phyloP scores from a whole-genome alignment of 768 basidiomycete species.

The Amanita muscaria region DNA sequence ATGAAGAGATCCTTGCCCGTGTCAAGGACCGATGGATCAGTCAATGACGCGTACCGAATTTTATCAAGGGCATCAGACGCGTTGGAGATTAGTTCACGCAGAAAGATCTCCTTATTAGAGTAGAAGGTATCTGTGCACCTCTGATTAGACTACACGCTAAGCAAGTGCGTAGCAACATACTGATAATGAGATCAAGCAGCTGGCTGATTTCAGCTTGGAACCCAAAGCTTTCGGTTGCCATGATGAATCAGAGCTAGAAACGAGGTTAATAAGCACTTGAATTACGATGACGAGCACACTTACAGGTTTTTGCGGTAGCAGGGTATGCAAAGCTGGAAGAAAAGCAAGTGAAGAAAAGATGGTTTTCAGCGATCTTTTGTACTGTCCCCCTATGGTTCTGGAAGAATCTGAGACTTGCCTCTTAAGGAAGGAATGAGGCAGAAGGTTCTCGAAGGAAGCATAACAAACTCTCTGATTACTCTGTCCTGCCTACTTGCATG shows the following conservation, averaged over 20 bases:
- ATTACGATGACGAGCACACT: conserved; percentile 3
- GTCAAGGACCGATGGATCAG: conserved; percentile 86
- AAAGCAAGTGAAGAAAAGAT: conserved; percentile 16
- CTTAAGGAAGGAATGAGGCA: conserved; percentile 25
- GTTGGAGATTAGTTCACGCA: conserved; percentile 97
- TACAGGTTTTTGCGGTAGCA: conserved; percentile 4
- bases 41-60: conserved; percentile 94
- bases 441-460: conserved; percentile 35
- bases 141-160: conserved; percentile 8
- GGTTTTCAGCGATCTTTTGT: conserved; percentile 27
- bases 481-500: conserved; percentile 29
- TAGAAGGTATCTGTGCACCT: conserved; percentile 86
- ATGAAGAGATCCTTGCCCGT: conserved; percentile 89
- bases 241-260: conserved; percentile 22
- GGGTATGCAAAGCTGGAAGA: conserved; percentile 17
- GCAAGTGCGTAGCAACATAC: conserved; percentile 34
- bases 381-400: conserved; percentile 33
- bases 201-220: conserved; percentile 99
- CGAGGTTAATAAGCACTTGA: conserved; percentile 8
- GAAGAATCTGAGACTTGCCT: conserved; percentile 42
- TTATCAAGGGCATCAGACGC: conserved; percentile 98
- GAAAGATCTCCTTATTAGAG: conserved; percentile 99
- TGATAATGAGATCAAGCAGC: conserved; percentile 97
- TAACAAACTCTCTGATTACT: background rate
- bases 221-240: conserved; percentile 84